Evolutionary conservation across 169 alveolate genomes (phyloP), one percentile per base, ranked within the genome.

Genomic region (Plasmodium gallinaceum): DNA sequence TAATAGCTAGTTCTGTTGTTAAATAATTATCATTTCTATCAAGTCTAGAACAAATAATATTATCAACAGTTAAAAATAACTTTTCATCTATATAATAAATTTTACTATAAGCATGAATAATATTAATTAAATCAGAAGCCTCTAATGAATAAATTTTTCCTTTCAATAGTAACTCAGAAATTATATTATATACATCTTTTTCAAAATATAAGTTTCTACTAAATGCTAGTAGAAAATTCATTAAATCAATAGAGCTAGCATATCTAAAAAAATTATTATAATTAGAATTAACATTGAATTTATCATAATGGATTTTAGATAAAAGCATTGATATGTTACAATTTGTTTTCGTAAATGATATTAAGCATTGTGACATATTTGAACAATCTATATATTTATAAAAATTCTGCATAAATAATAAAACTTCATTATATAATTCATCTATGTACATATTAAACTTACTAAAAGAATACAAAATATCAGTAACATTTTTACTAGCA

Each of bases 61-160:
- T 68, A 68, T 83, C 91, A 60, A 70, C 65, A 20, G 39, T 60
- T 42, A 37, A 18, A 83, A 83, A 83, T 16, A 83, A 45, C 37
- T 58, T 66, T 18, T 73, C 48, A 71, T 83, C 52, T 18, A 83
- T 24, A 61, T 83, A 83, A 83, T 83, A 83, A 42, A 83, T 51
- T 70, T 83, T 83, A 37, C 91, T 83, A 69, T 68, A 83, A 16
- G 91, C 91, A 68, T 83, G 85, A 43, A 83, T 22, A 26, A 83
- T 83, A 54, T 83, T 83, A n/a, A 83, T 37, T 61, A 83, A 69
- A 42, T 83, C 91, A 10, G 16, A n/a, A 18, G 74, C 54, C 10
- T 68, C 54, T 26, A 83, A 71, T 20, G 73, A 68, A 46, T 68
- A 42, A 20, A 83, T 57, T 32, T 83, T 83, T 26, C 32, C 68